Conservation (phyloP, 345 rosid genomes). For the Noccaea bulbosa region DNA sequence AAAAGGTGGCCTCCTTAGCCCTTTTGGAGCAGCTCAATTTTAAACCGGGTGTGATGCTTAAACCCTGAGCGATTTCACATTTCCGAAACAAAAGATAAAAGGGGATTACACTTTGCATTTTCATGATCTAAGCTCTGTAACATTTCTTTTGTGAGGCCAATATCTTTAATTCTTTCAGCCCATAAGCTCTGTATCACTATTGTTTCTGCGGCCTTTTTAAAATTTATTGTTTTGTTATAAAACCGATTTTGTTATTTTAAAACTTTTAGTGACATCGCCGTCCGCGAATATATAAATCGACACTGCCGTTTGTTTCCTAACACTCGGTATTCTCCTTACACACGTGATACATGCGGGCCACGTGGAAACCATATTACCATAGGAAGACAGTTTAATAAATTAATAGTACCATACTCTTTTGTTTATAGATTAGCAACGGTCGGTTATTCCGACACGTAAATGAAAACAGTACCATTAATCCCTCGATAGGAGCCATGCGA, state of each 20-base stretch:
- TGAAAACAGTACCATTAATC: background rate
- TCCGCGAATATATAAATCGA: background rate
- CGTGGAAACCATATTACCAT: conserved; percentile 32
- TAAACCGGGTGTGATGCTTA: too few species aligned
- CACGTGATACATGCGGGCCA: conserved; percentile 36
- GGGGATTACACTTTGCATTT: too few species aligned
- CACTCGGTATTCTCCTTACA: background rate
- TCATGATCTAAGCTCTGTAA: too few species aligned
- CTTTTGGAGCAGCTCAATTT: too few species aligned
- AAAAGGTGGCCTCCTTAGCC: too few species aligned
- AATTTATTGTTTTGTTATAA: background rate
- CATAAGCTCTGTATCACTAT: fast-evolving
- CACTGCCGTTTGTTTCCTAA: background rate
- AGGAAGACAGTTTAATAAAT: background rate
- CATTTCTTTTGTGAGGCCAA: too few species aligned
- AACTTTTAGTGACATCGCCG: background rate
- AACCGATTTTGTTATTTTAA: background rate
- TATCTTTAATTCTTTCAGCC: background rate
- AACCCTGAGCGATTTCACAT: too few species aligned
- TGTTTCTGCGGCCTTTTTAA: too few species aligned
- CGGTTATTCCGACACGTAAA: conserved; percentile 30
- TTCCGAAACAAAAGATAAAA: too few species aligned
- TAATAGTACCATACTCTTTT: background rate
- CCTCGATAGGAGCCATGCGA: background rate
- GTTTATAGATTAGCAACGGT: conserved; percentile 9